Base-by-base conservation (phyloP, 2,329 filamentous ascomycete genomes). In the Pyrenophora graminea region DNA sequence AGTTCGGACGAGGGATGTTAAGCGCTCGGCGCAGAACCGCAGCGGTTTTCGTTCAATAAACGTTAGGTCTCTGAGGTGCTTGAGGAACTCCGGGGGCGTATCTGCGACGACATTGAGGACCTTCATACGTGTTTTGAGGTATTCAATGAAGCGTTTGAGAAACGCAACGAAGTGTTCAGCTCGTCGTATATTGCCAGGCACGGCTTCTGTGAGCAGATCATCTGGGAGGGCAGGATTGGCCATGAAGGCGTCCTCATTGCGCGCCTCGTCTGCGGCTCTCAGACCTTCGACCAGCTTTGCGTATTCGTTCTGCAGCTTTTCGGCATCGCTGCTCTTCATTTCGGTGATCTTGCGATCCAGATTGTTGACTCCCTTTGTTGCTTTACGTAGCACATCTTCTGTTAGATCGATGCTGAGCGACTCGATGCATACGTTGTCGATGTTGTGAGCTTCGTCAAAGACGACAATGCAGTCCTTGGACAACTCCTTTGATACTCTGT, bases 381-480 rank as follows among this genome's bases (percentile, higher is more conserved):
- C 94, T 75, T 91, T 96, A 18, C 92, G 85, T 45, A 99, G 74
- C 0, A 93, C 97, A 62, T 97, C 94, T 69, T 99, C 92, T 0
- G 93, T 97, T 50, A 99, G 84, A 66, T 99, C 94, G 36, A 96
- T 97, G 68, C 94, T 99, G 10, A 97, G 78, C 2, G 94, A 93
- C 70, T 99, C 94, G 61, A 99, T 99, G 72, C 95, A 99, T 52
- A 99, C 94, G 70, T 99, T 99, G 80, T 99, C 94, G 63, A 99
- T 99, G 69, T 99, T 99, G 77, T 99, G 94, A 12, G 94, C 94
- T 74, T 99, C 94, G 68, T 99, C 94, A 60, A 99, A 99, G 3
- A 99, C 94, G 17, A 99, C 90, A 45, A 99, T 99, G 72, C 92
- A 97, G 72, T 99, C 95, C 64, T 97, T 97, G 0, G 94, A 97